phyloP scores from a whole-genome alignment of 352 stramenopile species.

The Pythium graminicola region DNA sequence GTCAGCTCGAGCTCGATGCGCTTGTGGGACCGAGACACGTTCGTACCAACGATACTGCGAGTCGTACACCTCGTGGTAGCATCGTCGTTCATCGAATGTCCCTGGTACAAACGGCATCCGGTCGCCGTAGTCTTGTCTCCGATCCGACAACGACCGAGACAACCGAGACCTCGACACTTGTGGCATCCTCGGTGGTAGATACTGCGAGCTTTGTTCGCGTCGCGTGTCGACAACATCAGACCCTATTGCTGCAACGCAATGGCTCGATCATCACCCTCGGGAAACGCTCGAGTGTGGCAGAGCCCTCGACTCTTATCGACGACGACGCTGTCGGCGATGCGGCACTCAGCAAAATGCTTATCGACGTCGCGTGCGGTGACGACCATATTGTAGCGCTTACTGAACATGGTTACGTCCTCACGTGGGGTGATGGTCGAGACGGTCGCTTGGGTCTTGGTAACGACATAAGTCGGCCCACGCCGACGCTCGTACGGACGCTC shows the following conservation, averaged over 20 bases:
- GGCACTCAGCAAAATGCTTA: conserved; percentile 47
- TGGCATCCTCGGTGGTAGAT: conserved; percentile 7
- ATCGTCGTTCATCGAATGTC: too few species aligned
- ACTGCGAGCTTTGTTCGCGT: conserved; percentile 34
- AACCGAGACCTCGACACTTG: too few species aligned
- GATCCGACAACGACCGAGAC: too few species aligned
- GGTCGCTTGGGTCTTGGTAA: conserved; percentile 30
- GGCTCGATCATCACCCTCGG: conserved; percentile 33
- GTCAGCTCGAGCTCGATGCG: conserved; percentile 18
- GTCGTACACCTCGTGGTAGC: too few species aligned
- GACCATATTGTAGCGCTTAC: conserved; percentile 53
- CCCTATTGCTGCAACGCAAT: conserved; percentile 40
- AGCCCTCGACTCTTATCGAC: too few species aligned
- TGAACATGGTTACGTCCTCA: conserved; percentile 66
- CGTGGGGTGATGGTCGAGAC: conserved; percentile 55
- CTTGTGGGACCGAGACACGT: too few species aligned
- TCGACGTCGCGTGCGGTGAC: conserved; percentile 52
- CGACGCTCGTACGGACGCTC: conserved; percentile 34
- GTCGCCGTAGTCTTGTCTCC: too few species aligned
- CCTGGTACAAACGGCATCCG: too few species aligned
- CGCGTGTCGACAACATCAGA: conserved; percentile 32
- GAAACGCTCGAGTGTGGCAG: conserved; percentile 9
- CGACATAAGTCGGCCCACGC: conserved; percentile 1
- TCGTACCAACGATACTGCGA: too few species aligned
- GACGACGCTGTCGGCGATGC: conserved; percentile 17